phyloP scores from a whole-genome alignment of 2,329 filamentous ascomycete species.

The Zymoseptoria pseudotritici region DNA sequence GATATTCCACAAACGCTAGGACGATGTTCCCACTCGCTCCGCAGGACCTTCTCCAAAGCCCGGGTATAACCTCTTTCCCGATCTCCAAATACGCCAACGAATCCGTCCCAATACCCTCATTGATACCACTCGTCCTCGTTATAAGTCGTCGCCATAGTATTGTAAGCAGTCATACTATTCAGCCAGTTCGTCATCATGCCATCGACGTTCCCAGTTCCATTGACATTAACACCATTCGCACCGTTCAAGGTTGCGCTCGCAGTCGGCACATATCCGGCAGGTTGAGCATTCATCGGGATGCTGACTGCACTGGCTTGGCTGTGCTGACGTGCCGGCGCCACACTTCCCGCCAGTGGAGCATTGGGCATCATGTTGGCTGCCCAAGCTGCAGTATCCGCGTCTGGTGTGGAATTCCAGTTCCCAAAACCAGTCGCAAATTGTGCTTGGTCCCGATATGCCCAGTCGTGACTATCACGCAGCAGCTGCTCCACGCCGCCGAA shows the following conservation, averaged over 20 bases:
- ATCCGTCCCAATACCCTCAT: conserved; percentile 15
- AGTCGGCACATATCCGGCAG: background rate
- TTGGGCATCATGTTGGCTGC: conserved; percentile 3
- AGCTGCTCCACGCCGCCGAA: conserved; percentile 56
- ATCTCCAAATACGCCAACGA: background rate
- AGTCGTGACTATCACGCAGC: conserved; percentile 56
- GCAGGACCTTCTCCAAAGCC: background rate
- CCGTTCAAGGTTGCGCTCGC: conserved; percentile 1
- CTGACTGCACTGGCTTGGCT: background rate
- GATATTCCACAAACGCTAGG: too few species aligned
- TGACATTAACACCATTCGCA: conserved; percentile 1
- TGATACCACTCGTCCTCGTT: conserved; percentile 38
- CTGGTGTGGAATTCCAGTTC: conserved; percentile 46
- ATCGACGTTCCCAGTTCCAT: background rate
- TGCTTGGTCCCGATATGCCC: conserved; percentile 53
- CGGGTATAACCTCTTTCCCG: background rate
- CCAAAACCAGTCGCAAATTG: conserved; percentile 55
- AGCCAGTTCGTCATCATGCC: conserved; percentile 19
- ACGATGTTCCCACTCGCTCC: too few species aligned
- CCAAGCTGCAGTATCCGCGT: conserved; percentile 12
- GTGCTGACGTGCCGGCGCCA: background rate
- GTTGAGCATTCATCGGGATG: background rate
- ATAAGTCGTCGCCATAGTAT: conserved; percentile 26
- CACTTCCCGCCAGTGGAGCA: conserved; percentile 1
- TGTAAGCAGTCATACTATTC: conserved; percentile 24